Conservation (phyloP, 352 stramenopile genomes). For the Pythium guiyangense region DNA sequence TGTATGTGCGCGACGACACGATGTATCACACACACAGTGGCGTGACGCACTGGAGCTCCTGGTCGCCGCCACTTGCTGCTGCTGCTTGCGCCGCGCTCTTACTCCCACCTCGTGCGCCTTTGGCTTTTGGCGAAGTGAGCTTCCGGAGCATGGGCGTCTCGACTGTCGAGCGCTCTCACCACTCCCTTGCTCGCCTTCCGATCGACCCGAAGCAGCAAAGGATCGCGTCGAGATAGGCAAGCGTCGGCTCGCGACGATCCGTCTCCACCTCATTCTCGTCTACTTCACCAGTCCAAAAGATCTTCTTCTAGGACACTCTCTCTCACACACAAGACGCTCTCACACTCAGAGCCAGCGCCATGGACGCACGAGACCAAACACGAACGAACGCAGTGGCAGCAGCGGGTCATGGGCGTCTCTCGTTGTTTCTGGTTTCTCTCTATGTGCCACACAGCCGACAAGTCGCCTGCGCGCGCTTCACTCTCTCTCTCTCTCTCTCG, state of each 20-base stretch:
- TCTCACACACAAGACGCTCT: no score
- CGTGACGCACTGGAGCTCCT: background rate
- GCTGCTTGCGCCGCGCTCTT: background rate
- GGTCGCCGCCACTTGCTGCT: background rate
- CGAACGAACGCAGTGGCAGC: background rate
- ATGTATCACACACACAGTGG: background rate
- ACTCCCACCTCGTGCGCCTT: background rate
- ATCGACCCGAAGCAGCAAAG: background rate
- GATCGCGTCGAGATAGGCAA: background rate
- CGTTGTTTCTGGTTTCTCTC: slow-evolving; percentile 1
- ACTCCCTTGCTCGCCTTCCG: no score
- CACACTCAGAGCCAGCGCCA: no score
- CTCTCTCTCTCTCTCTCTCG: no score
- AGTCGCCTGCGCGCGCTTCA: background rate
- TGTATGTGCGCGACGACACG: background rate
- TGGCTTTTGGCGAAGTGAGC: slow-evolving; percentile 31
- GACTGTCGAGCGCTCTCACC: background rate
- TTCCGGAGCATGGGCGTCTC: slow-evolving; percentile 34
- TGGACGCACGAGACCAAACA: no score
- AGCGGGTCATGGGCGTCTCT: background rate
- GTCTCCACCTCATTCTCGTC: no score
- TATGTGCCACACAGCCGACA: background rate
- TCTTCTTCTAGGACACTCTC: no score
- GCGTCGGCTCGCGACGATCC: no score
- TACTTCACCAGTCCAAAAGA: no score